phyloP scores from a whole-genome alignment of 257 asterid genomes.

The Marsdenia floribunda region DNA sequence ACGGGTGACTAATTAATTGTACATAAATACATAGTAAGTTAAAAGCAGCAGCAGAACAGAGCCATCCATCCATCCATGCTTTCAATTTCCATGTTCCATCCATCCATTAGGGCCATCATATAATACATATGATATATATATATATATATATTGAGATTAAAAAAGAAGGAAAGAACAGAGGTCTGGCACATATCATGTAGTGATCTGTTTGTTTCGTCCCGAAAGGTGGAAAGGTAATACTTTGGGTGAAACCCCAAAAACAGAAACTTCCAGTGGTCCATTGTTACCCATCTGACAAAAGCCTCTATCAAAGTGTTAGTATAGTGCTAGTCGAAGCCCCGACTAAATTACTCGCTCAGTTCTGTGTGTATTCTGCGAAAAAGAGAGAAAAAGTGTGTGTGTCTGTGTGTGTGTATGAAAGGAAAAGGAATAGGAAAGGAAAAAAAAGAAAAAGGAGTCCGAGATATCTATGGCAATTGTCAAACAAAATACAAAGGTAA shows the following conservation, averaged over 20 bases:
- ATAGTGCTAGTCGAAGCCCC: slow-evolving; percentile 30
- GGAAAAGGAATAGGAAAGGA: background rate
- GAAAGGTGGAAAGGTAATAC: slow-evolving; percentile 61
- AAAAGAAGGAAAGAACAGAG: slow-evolving; percentile 41
- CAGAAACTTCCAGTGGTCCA: slow-evolving; percentile 97
- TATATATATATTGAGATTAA: slow-evolving; percentile 17
- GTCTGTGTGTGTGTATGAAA: too few relatives aligned
- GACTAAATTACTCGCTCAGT: background rate
- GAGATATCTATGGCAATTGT: slow-evolving; percentile 34
- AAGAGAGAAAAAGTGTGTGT: slow-evolving; percentile 4
- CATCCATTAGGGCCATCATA: slow-evolving; percentile 4
- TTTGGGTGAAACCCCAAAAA: slow-evolving; percentile 94
- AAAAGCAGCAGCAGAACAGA: too few relatives aligned
- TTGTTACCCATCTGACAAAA: slow-evolving; percentile 57
- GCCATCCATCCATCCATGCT: too few relatives aligned
- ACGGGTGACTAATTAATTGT: background rate
- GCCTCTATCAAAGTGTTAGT: slow-evolving; percentile 54
- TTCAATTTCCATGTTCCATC: background rate
- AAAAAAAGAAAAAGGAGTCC: slow-evolving; percentile 4
- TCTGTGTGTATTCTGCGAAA: background rate
- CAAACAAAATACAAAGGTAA: slow-evolving; percentile 19
- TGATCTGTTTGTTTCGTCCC: slow-evolving; percentile 57
- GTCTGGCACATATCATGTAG: slow-evolving; percentile 44
- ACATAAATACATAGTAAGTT: background rate
- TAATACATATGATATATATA: background rate